Base-by-base conservation (phyloP, 2,329 filamentous ascomycete species). In the Phoma sp. region DNA sequence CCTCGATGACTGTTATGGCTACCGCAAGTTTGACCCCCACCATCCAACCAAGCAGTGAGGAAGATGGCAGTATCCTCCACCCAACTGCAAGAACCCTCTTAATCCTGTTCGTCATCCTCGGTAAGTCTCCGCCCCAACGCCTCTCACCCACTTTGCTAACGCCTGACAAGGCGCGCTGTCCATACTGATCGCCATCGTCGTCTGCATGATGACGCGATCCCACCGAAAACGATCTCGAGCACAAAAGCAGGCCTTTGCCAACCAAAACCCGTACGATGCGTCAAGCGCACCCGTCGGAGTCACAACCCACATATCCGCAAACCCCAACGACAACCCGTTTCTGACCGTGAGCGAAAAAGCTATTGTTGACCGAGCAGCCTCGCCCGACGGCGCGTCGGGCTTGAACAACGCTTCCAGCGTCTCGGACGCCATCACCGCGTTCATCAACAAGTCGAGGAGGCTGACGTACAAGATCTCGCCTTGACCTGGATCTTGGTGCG, bases 391-490 rank as follows among this genome's bases (percentile, higher is more conserved):
- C 3, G 17, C n/a, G 1, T 12, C 37, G 1, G 24, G 53, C 32
- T 6, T 6, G 15, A 29, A 45, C 6, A 7, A 19, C 5, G 35
- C 21, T 1, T 45, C 40, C 2, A 32, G 15, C 6, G 25, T 54
- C 15, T 41, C 50, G 7, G 50, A 57, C 3, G 55, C 55, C 1
- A 38, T 57, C 9, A 57, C 19, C n/a, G 38, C 40, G 8, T 57
- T 57, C 13, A 32, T 57, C 12, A 31, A 47, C 1, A 57, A 57
- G 8, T 45, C 44, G 22, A 48, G 55, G 10, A 39, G 50, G 8
- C 2, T 57, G 40, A 46, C 55, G 19, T 57, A 57, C 9, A 57
- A 57, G 25, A 54, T 57, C n/a, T 57, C 55, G n/a, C 55, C 55
- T 4, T 53, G 44, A 57, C 21, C 12, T 25, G 31, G 22, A 25